Conservation (phyloP, 2,329 filamentous ascomycete species). For the Thermoascus crustaceus region DNA sequence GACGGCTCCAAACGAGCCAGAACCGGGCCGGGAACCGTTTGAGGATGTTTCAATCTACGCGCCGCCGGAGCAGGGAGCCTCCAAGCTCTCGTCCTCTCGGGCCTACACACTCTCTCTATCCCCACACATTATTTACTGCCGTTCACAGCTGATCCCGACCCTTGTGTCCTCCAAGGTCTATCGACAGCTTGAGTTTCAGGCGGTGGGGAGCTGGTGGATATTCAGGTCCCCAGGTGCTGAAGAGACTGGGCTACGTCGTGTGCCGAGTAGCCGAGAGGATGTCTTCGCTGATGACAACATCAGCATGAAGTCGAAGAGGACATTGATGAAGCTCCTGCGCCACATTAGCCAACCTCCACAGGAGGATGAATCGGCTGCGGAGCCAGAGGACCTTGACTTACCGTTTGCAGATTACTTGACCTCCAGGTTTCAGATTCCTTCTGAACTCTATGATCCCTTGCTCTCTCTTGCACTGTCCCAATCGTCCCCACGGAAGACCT, state of each 20-base stretch:
- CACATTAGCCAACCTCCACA: slow-evolving; percentile 59
- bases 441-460: slow-evolving; percentile 57
- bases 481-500: slow-evolving; percentile 45
- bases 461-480: slow-evolving; percentile 67
- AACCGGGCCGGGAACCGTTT: slow-evolving; percentile 27
- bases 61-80: slow-evolving; percentile 12
- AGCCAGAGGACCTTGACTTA: slow-evolving; percentile 49
- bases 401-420: slow-evolving; percentile 39
- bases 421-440: slow-evolving; percentile 58
- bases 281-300: slow-evolving; percentile 73
- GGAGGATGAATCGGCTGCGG: slow-evolving; percentile 48
- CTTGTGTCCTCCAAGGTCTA: slow-evolving; percentile 87
- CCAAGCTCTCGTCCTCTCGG: slow-evolving; percentile 47
- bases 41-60: slow-evolving; percentile 29
- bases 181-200: slow-evolving; percentile 83
- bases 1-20: slow-evolving; percentile 22
- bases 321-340: slow-evolving; percentile 87
- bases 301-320: slow-evolving; percentile 71
- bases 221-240: slow-evolving; percentile 34
- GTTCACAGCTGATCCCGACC: slow-evolving; percentile 65
- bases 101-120: slow-evolving; percentile 77
- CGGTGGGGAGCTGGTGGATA: slow-evolving; percentile 88
- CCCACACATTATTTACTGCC: slow-evolving; percentile 78
- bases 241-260: slow-evolving; percentile 53
- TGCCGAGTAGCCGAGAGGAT: slow-evolving; percentile 86